Percentiles rank a stretch among this genome's conserved stretches.
These are phyloP conservation scores for Cylindrotheca closterium DNA, from an alignment of 108 stramenopile species.

Conservation along the genomic window DNA sequence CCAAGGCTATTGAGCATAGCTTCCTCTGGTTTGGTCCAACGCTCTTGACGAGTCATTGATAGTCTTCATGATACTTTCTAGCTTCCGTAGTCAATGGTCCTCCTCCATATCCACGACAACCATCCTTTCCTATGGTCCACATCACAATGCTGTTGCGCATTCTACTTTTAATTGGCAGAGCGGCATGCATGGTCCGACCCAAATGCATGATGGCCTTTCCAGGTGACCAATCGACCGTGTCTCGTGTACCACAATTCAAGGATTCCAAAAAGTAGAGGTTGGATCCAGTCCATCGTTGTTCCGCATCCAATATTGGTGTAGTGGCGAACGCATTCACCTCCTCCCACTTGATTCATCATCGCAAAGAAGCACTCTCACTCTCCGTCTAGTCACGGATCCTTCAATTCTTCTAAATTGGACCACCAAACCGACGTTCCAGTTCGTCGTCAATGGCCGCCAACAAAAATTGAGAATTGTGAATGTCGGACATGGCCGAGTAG, in stretches of 20 bases:
- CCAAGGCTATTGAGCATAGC: neutral
- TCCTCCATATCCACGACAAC: neutral
- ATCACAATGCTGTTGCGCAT: constrained; percentile 38
- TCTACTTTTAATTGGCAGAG: constrained; percentile 29
- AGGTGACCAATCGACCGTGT: constrained; percentile 27
- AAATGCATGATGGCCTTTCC: constrained; percentile 43
- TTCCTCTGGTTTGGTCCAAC: constrained; percentile 6
- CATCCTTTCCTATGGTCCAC: constrained; percentile 38
- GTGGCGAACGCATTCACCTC: constrained; percentile 32
- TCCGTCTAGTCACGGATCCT: too few species aligned
- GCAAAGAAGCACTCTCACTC: too few species aligned
- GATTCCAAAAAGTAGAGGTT: constrained; percentile 11
- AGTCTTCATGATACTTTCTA: neutral
- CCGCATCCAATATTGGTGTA: constrained; percentile 48
- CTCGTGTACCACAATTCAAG: neutral
- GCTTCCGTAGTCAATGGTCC: neutral
- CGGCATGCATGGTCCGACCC: constrained; percentile 33
- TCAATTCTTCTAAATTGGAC: too few species aligned
- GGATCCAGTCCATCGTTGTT: constrained; percentile 25
- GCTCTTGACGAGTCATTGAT: neutral
- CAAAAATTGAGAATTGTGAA: too few species aligned
- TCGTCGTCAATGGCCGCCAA: too few species aligned
- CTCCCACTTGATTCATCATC: constrained; percentile 27
- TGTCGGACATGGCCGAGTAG: too few species aligned
- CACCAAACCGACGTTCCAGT: too few species aligned